Conservation (phyloP, 257 asterid species). For the Coffea eugenioides region DNA sequence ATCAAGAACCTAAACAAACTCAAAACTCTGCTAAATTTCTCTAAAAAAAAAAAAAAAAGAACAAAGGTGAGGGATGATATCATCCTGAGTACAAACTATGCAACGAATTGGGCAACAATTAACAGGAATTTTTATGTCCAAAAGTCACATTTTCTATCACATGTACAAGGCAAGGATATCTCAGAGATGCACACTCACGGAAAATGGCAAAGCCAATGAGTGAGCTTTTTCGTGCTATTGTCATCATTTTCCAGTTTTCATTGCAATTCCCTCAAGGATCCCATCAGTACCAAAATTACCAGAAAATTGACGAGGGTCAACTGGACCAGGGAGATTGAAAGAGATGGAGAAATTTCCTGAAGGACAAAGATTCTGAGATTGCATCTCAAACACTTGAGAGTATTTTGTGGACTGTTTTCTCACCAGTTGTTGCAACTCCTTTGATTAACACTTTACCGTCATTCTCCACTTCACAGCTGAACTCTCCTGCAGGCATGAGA, state of each 20-base stretch:
- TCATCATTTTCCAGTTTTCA: constrained; percentile 32
- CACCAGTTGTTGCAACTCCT: constrained; percentile 71
- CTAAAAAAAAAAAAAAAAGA: too few relatives aligned
- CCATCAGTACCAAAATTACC: constrained; percentile 80
- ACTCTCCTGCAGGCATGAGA: constrained; percentile 50
- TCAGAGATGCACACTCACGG: not conserved
- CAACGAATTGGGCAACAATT: too few relatives aligned
- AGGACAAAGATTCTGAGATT: constrained; percentile 71
- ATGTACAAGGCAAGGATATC: not conserved
- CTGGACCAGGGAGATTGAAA: constrained; percentile 85
- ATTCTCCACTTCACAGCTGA: constrained; percentile 74
- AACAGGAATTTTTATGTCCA: not conserved
- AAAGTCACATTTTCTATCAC: not conserved
- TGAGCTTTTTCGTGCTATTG: not conserved
- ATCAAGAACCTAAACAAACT: too few relatives aligned
- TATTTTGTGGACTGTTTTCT: constrained; percentile 38
- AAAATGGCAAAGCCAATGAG: not conserved
- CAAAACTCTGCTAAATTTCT: too few relatives aligned
- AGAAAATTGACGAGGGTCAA: constrained; percentile 63
- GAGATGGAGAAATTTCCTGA: constrained; percentile 71
- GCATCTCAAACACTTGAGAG: constrained; percentile 69
- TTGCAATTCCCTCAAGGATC: constrained; percentile 70
- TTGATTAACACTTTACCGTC: constrained; percentile 64
- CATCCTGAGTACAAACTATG: not conserved
- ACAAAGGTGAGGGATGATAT: too few relatives aligned